phyloP scores from a whole-genome alignment of 2,329 filamentous ascomycete species.

The Colletotrichum agaves region DNA sequence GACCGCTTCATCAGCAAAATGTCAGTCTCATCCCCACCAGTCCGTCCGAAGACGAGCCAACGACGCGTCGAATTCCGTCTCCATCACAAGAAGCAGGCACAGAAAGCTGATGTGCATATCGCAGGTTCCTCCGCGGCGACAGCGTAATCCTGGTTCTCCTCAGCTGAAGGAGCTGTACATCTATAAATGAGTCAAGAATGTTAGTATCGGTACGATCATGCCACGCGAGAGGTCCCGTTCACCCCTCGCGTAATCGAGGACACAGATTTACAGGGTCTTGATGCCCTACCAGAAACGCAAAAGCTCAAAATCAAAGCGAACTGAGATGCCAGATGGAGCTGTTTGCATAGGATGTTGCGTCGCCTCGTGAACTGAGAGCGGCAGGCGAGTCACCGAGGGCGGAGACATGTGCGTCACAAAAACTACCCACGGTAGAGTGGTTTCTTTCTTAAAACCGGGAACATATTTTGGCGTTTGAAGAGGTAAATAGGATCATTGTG shows the following conservation, averaged over 20 bases:
- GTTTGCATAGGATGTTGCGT: background rate
- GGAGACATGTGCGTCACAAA: conserved; percentile 21
- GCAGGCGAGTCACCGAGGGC: background rate
- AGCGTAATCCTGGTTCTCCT: conserved; percentile 88
- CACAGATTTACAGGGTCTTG: background rate
- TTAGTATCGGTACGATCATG: conserved; percentile 18
- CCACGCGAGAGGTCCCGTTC: background rate
- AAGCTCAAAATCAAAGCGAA: background rate
- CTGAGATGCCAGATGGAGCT: background rate
- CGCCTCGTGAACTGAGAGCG: conserved; percentile 3
- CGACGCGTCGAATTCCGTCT: conserved; percentile 2
- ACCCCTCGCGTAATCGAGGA: background rate
- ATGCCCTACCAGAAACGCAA: background rate
- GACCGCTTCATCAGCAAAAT: conserved; percentile 98
- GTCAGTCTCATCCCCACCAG: conserved; percentile 64
- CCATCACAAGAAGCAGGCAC: background rate
- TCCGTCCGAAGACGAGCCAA: background rate
- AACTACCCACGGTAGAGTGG: conserved; percentile 40
- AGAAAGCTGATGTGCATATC: conserved; percentile 1
- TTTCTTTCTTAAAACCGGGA: conserved; percentile 42
- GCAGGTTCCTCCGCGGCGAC: conserved; percentile 85
- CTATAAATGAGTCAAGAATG: conserved; percentile 20
- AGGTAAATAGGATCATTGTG: conserved; percentile 40
- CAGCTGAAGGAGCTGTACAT: conserved; percentile 60
- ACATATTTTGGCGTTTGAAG: conserved; percentile 52